Evolutionary conservation across 176 grass and related monocot genomes (phyloP).

Genomic region (Aechmea fasciata): DNA sequence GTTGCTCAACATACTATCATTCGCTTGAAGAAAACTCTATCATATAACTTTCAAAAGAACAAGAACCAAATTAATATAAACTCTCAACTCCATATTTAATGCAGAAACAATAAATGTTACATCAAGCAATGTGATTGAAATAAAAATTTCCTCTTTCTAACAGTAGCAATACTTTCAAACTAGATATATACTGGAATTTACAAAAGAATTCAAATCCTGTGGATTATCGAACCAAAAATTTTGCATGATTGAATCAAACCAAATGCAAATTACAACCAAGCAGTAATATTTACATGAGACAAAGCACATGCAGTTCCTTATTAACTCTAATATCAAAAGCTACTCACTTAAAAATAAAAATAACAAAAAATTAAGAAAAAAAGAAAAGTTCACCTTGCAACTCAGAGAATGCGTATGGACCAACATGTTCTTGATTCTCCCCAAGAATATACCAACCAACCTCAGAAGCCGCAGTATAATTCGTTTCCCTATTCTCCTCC

Average conservation of each 20-base stretch:
- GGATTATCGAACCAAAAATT: too few species aligned
- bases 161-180: too few species aligned
- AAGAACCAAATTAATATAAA: too few species aligned
- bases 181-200: too few species aligned
- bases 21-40: background rate
- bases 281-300: background rate
- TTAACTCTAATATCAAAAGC: constrained; percentile 1
- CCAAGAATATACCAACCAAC: constrained; percentile 83
- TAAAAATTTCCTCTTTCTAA: too few species aligned
- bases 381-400: constrained; percentile 47
- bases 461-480: constrained; percentile 13
- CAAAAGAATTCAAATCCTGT: too few species aligned
- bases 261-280: background rate
- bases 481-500: constrained; percentile 24
- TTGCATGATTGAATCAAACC: too few species aligned
- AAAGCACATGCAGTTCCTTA: background rate
- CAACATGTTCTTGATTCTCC: constrained; percentile 64
- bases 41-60: background rate
- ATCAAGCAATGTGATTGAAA: too few species aligned
- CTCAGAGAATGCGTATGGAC: constrained; percentile 67
- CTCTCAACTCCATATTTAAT: too few species aligned
- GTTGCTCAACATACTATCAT: background rate
- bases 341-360: background rate
- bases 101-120: too few species aligned
- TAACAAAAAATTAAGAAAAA: background rate